These are phyloP conservation scores for Colletotrichum noveboracense DNA, from an alignment of 2,329 filamentous ascomycete species.

Conservation along the genomic window DNA sequence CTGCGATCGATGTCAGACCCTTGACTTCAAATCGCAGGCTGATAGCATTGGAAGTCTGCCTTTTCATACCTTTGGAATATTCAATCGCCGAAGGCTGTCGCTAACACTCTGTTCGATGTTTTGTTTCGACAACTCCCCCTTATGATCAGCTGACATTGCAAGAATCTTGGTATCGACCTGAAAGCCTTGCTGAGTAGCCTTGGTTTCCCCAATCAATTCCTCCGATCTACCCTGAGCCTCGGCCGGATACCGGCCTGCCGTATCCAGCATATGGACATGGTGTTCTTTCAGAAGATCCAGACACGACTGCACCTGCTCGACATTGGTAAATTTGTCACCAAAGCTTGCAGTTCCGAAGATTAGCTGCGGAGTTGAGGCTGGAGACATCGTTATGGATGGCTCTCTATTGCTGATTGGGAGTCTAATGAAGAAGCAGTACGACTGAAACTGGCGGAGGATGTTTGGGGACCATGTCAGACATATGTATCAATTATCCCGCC, in stretches of 20 bases:
- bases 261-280: background rate
- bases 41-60: background rate
- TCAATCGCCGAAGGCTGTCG: background rate
- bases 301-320: background rate
- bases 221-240: background rate
- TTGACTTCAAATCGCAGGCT: background rate
- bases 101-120: background rate
- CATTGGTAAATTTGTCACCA: background rate
- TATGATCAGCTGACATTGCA: background rate
- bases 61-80: background rate
- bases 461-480: background rate
- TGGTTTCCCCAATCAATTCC: background rate
- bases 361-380: background rate
- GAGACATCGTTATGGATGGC: background rate
- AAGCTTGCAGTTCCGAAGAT: background rate
- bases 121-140: background rate
- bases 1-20: background rate
- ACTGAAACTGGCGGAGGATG: background rate
- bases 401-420: background rate
- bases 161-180: background rate
- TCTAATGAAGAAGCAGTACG: background rate
- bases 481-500: background rate
- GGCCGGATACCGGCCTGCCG: background rate
- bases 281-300: background rate
- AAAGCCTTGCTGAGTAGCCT: background rate